Conservation (phyloP, 2,329 filamentous ascomycete genomes). For the Tolypocladium ovalisporum region DNA sequence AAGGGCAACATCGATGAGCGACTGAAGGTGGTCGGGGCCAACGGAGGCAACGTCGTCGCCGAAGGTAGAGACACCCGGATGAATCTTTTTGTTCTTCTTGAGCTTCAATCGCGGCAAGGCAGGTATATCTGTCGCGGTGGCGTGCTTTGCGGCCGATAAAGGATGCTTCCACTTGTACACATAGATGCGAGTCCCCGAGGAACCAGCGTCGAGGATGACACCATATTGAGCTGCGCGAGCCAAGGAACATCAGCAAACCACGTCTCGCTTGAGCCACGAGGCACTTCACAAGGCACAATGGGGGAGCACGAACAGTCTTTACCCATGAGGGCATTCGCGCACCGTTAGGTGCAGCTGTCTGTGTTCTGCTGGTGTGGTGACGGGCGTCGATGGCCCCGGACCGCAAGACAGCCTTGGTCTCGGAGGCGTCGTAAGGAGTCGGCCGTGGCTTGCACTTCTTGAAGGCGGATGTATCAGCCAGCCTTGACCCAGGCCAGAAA, state of each 20-base stretch:
- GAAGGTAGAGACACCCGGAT: conserved; percentile 87
- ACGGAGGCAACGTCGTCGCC: conserved; percentile 65
- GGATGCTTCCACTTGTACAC: conserved; percentile 89
- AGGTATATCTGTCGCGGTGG: conserved; percentile 32
- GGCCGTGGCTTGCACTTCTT: neutral
- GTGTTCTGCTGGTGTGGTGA: neutral
- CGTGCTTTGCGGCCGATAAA: conserved; percentile 48
- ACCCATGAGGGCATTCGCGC: conserved; percentile 11
- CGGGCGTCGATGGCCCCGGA: neutral
- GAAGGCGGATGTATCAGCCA: neutral
- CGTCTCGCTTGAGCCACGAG: neutral
- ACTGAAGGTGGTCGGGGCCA: conserved; percentile 70
- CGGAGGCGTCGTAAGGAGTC: neutral
- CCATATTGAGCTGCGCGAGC: conserved; percentile 56
- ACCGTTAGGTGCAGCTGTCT: neutral
- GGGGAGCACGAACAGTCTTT: conserved; percentile 15
- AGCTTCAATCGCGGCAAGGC: conserved; percentile 72
- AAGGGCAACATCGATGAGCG: conserved; percentile 72
- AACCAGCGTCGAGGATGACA: conserved; percentile 93
- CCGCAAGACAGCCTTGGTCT: neutral
- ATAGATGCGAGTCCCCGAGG: conserved; percentile 90
- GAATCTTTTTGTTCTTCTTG: conserved; percentile 85
- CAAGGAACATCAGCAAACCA: neutral
- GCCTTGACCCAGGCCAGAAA: neutral
- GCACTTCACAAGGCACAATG: neutral